phyloP scores from a whole-genome alignment of 345 rosid species.

The Camelina neglecta region DNA sequence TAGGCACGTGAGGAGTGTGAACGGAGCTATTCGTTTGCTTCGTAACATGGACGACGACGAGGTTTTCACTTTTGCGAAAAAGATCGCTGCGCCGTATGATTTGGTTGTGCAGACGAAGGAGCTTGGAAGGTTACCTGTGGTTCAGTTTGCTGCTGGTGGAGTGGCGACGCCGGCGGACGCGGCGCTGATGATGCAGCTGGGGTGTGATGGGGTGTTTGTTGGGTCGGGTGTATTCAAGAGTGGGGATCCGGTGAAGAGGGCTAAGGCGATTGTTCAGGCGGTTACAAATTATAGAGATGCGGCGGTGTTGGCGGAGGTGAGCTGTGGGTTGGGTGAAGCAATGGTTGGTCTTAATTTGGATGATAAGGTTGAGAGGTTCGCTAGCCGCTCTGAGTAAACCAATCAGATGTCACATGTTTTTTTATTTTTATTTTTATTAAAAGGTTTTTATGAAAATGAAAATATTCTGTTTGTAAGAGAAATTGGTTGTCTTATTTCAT shows the following conservation, averaged over 20 bases:
- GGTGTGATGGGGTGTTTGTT: conserved; percentile 74
- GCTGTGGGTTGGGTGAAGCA: conserved; percentile 74
- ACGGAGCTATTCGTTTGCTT: conserved; percentile 65
- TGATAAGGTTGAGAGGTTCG: conserved; percentile 67
- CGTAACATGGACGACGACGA: conserved; percentile 82
- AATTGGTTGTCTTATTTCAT: no score
- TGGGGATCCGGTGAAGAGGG: conserved; percentile 68
- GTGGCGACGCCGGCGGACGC: conserved; percentile 82
- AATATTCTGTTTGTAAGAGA: no score
- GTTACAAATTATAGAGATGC: conserved; percentile 70
- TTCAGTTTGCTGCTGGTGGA: conserved; percentile 76
- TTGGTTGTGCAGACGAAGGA: conserved; percentile 74
- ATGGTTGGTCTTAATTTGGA: conserved; percentile 72
- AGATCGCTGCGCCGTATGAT: conserved; percentile 67
- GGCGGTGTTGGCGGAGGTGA: conserved; percentile 64
- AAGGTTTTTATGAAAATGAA: no score
- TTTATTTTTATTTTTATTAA: background rate
- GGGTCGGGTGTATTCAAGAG: conserved; percentile 79
- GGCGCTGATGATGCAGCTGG: conserved; percentile 79
- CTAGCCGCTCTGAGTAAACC: conserved; percentile 58
- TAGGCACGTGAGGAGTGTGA: conserved; percentile 78
- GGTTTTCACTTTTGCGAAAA: conserved; percentile 71
- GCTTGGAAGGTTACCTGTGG: conserved; percentile 73
- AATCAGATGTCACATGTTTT: conserved; percentile 5
- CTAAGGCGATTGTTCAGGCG: conserved; percentile 71